Evolutionary conservation across 306 rosid genomes (phyloP).

Genomic region (Delonix regia): DNA sequence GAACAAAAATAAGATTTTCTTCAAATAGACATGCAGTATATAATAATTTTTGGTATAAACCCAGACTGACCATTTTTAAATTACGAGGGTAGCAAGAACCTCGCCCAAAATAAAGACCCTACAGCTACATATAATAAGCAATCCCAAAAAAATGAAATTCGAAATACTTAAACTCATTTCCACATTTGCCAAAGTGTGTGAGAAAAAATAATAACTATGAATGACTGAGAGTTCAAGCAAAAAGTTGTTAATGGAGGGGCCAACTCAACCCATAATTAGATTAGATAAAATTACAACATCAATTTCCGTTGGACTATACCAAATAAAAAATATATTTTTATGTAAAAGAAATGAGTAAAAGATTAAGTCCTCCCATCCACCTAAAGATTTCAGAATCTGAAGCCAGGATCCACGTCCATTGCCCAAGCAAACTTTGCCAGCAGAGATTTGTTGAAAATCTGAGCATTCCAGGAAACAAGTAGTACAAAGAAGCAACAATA

Average conservation of each 20-base stretch:
- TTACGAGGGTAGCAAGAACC: background rate
- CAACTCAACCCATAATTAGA: slow-evolving; percentile 72
- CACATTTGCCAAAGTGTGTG: slow-evolving; percentile 45
- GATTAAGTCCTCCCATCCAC: slow-evolving; percentile 24
- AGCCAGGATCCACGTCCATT: slow-evolving; percentile 94
- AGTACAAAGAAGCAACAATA: slow-evolving; percentile 4
- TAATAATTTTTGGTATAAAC: background rate
- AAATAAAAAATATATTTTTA: slow-evolving; percentile 33
- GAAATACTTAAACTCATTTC: slow-evolving; percentile 39
- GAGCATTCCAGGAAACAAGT: slow-evolving; percentile 36
- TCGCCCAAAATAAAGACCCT: background rate
- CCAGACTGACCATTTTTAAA: background rate
- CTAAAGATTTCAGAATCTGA: slow-evolving; percentile 75
- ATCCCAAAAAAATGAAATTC: slow-evolving; percentile 3
- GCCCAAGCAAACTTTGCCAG: slow-evolving; percentile 93
- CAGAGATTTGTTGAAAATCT: slow-evolving; percentile 93
- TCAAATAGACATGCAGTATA: background rate
- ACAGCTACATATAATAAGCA: background rate
- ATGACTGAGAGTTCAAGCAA: slow-evolving; percentile 31
- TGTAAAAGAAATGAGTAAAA: slow-evolving; percentile 45
- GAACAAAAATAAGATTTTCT: background rate
- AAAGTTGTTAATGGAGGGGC: slow-evolving; percentile 41
- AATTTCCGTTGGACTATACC: slow-evolving; percentile 49
- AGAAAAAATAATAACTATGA: slow-evolving; percentile 40
- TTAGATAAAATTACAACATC: slow-evolving; percentile 71